Evolutionary conservation across 2,329 filamentous ascomycete genomes (phyloP), one percentile per base, ranked within the genome.

Genomic region (Colletotrichum sojae): DNA sequence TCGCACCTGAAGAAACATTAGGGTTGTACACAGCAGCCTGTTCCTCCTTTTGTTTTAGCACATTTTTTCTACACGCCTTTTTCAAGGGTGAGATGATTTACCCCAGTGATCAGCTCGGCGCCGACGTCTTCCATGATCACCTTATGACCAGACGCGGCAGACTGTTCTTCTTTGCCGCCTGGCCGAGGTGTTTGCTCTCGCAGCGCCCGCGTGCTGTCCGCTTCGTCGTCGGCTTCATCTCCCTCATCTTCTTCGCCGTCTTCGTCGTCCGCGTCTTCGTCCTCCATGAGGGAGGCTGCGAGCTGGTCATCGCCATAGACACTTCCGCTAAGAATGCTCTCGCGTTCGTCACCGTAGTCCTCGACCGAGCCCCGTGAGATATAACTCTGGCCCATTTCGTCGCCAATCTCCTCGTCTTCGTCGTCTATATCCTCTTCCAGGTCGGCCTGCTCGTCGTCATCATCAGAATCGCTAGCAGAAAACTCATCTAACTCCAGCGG

Each of bases 401-500:
- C 78, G 22, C 74, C 77, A 25, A 72, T 71, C 60, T 86, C 83
- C 9, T 85, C 84, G 9, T 85, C 84, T 22, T 83, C 82, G 6
- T 81, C 78, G 9, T 80, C 82, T 25, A 88, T 86, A 16, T 89
- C 88, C 40, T 88, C 86, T 16, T 89, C 88, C 6, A 69, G 56
- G 52, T 71, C 78, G 69, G 76, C 81, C 25, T 83, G 80, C 0
- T 83, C 84, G 9, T 88, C 85, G 1, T 86, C 84, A 6, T 85
- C 87, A 2, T 87, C 88, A 39, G 86, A 90, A 70, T 96, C 95
- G 52, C 92, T 97, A 60, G 92, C 92, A 1, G 93, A 94, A 74
- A 98, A 98, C 62, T 97, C 93, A 49, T 94, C 93, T 27, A 98
- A 82, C 58, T 97, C 94, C 16, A 95, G 86, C 2, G 94, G 94